Conservation (phyloP, 371 early-diverging fungal genomes). For the Scutellospora calospora region DNA sequence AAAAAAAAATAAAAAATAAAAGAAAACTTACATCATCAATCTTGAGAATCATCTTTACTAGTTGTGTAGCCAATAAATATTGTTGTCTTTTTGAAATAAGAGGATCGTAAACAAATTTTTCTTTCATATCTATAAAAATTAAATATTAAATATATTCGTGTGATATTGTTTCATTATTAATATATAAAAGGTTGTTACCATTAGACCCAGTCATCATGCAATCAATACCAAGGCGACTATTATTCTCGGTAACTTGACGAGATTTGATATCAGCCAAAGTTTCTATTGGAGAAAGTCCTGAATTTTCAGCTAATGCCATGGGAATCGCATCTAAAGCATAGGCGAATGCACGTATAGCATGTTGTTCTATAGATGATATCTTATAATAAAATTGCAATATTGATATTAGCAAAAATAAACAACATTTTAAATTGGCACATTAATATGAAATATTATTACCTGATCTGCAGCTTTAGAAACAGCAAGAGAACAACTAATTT, state of each 20-base stretch:
- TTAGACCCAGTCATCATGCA: slow-evolving; percentile 92
- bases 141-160: no score
- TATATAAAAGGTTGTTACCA: slow-evolving; percentile 53
- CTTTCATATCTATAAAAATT: slow-evolving; percentile 87
- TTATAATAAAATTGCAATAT: slow-evolving; percentile 40
- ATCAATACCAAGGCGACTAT: slow-evolving; percentile 95
- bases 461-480: slow-evolving; percentile 94
- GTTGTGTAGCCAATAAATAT: slow-evolving; percentile 97
- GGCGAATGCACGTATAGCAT: slow-evolving; percentile 98
- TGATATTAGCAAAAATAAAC: not conserved
- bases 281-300: slow-evolving; percentile 96
- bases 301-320: slow-evolving; percentile 97
- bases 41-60: slow-evolving; percentile 98
- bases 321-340: slow-evolving; percentile 98
- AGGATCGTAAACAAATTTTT: slow-evolving; percentile 97
- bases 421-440: not conserved
- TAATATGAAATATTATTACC: slow-evolving; percentile 47
- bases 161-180: not conserved
- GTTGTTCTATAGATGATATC: slow-evolving; percentile 94
- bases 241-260: slow-evolving; percentile 88
- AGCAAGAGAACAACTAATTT: slow-evolving; percentile 96
- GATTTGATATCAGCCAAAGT: slow-evolving; percentile 95
- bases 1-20: no score
- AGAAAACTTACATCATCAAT: slow-evolving; percentile 87
- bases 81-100: slow-evolving; percentile 99